These are phyloP conservation scores for Phytophthora capsici DNA, from an alignment of 352 stramenopile species.

Conservation along the genomic window DNA sequence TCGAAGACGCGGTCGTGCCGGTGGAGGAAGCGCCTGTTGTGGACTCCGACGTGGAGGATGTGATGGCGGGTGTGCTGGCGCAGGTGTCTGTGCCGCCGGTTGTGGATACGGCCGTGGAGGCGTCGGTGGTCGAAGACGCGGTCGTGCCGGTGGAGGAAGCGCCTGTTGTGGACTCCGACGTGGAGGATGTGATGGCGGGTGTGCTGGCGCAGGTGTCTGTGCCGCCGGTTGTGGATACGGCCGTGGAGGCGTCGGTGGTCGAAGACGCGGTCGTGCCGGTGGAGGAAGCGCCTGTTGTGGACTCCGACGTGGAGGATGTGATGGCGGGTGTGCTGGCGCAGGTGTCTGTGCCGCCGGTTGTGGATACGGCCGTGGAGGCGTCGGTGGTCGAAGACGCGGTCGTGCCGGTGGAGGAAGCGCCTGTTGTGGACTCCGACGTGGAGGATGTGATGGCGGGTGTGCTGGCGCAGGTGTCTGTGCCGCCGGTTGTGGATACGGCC, in stretches of 20 bases:
- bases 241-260: neutral
- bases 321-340: too few species aligned
- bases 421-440: constrained; percentile 1
- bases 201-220: too few species aligned
- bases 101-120: neutral
- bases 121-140: neutral
- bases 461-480: neutral
- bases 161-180: neutral
- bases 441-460: neutral
- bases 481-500: neutral
- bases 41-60: neutral
- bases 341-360: neutral
- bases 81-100: too few species aligned
- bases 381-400: neutral
- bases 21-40: too few species aligned
- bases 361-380: neutral
- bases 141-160: neutral
- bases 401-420: neutral
- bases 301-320: neutral
- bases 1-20: too few species aligned
- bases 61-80: too few species aligned
- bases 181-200: too few species aligned
- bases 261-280: neutral
- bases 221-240: too few species aligned
- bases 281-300: neutral